A percentile compares a stretch with the other conserved stretches of the same genome.
phyloP scores from a whole-genome alignment of 805 yeast genomes.

The Wickerhamiella australiensis region DNA sequence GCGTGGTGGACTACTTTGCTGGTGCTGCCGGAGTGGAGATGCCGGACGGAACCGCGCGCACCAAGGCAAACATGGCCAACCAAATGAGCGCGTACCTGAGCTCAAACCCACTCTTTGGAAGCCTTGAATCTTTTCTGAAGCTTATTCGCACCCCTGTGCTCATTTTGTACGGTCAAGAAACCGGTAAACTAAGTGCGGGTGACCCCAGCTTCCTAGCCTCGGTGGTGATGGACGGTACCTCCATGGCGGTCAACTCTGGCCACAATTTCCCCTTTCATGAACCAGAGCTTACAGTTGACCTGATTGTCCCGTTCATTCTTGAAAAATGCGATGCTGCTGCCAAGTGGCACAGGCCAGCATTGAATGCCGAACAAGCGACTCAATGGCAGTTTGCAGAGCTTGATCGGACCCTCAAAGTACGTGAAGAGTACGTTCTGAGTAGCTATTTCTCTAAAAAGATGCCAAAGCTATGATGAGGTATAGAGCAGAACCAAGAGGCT shows the following conservation, averaged over 20 bases:
- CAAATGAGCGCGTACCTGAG: constrained; percentile 40
- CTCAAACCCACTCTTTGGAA: not conserved
- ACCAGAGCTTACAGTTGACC: constrained; percentile 34
- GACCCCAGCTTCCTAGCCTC: not conserved
- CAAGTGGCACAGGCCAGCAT: not conserved
- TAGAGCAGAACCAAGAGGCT: not conserved
- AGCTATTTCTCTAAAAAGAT: not conserved
- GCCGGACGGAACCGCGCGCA: constrained; percentile 30
- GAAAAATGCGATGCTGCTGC: not conserved
- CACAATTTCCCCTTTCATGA: constrained; percentile 44
- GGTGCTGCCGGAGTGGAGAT: constrained; percentile 28
- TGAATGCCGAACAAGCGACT: not conserved
- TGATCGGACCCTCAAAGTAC: not conserved
- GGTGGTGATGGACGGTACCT: constrained; percentile 21
- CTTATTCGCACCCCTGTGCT: constrained; percentile 30
- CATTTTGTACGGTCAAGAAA: constrained; percentile 28
- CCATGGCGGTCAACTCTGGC: constrained; percentile 33
- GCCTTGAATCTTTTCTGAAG: constrained; percentile 24
- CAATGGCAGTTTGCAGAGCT: constrained; percentile 2
- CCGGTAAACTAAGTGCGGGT: constrained; percentile 23
- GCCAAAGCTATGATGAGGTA: not conserved
- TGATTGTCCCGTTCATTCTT: constrained; percentile 10
- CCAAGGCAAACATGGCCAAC: constrained; percentile 33
- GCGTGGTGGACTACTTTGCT: constrained; percentile 34
- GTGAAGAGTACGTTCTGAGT: not conserved